phyloP scores from a whole-genome alignment of 31 red algal genomes.

The Endocladia muricata region DNA sequence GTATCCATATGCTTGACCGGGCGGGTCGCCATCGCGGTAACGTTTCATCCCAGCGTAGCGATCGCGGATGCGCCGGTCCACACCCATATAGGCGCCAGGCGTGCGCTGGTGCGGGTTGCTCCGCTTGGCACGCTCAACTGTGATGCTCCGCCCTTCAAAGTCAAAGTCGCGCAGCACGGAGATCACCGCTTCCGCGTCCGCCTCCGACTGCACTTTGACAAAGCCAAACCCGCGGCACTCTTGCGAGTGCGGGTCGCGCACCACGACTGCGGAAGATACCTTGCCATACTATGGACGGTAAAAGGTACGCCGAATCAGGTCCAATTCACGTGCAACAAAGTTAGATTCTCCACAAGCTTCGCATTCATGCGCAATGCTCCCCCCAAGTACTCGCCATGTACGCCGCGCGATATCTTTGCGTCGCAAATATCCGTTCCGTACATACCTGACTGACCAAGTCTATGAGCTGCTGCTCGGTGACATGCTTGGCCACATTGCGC shows the following conservation, averaged over 20 bases:
- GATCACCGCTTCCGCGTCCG: conserved; percentile 36
- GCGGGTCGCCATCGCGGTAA: conserved; percentile 24
- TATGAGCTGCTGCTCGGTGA: conserved; percentile 50
- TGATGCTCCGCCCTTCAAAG: conserved; percentile 56
- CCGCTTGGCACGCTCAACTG: conserved; percentile 48
- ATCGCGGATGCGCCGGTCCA: conserved; percentile 67
- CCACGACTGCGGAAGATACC: conserved; percentile 54
- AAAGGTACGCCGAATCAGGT: neutral
- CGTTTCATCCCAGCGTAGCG: conserved; percentile 61
- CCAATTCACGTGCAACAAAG: neutral
- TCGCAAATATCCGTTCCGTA: conserved; percentile 1
- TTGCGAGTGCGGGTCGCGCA: conserved; percentile 53
- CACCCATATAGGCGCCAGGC: conserved; percentile 57
- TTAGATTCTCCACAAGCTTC: neutral
- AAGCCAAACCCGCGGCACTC: conserved; percentile 75
- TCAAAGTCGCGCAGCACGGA: conserved; percentile 39
- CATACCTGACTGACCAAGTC: conserved; percentile 58
- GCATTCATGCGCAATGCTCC: neutral
- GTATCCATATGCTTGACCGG: conserved; percentile 24
- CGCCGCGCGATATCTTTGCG: conserved; percentile 4
- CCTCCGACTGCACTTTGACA: conserved; percentile 55
- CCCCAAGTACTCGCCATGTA: neutral
- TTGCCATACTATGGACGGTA: conserved; percentile 37
- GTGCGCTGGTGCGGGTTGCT: conserved; percentile 56
- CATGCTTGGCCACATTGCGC: conserved; percentile 62